Base-by-base conservation (phyloP, 495 filamentous ascomycete genomes). In the Lichenothelia convexa region DNA sequence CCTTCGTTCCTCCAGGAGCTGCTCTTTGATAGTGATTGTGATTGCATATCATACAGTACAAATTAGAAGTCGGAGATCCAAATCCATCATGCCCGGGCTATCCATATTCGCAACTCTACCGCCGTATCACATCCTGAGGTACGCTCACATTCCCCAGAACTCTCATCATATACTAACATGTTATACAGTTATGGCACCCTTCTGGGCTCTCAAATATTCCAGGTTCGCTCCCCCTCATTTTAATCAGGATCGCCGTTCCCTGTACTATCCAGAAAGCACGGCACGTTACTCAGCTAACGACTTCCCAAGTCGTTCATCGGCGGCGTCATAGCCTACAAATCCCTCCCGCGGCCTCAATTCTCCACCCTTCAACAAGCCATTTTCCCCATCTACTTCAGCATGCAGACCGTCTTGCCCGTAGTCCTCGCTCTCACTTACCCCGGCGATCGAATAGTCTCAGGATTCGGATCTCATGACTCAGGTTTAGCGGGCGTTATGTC, bases 251-350 rank as follows among this genome's bases (percentile, higher is more conserved):
- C n/a, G n/a, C n/a, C n/a, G 21, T 40, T 5, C 30, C 7, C 24
- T 54, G 51, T 43, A 20, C 15, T 39, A 16, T 23, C 22, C 36
- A 30, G 2, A 0, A 38, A 32, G 38, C 43, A n/a, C n/a, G n/a
- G n/a, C n/a, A n/a, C n/a, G n/a, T 38, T 21, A 40, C 6, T 33
- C 19, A 5, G 11, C 5, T n/a, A 12, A 49, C n/a, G n/a, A n/a
- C n/a, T n/a, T n/a, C n/a, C n/a, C n/a, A n/a, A n/a, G 73, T 79
- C 80, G 41, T 93, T 93, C 57, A 61, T 93, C 39, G 71, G 67
- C 37, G 82, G 81, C 21, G 64, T 78, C 20, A 55, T 85, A 30
- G 71, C 80, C 37, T 93, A 73, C 63, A 65, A 63, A 30, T 66
- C 70, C 37, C 71, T 94, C 32, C 65, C 80, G 7, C 73, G 81